Percentiles rank a stretch among this genome's conserved stretches.
These are phyloP conservation scores for Pyrenophora seminiperda DNA, from an alignment of 2,329 filamentous ascomycete genomes.

Conservation along the genomic window DNA sequence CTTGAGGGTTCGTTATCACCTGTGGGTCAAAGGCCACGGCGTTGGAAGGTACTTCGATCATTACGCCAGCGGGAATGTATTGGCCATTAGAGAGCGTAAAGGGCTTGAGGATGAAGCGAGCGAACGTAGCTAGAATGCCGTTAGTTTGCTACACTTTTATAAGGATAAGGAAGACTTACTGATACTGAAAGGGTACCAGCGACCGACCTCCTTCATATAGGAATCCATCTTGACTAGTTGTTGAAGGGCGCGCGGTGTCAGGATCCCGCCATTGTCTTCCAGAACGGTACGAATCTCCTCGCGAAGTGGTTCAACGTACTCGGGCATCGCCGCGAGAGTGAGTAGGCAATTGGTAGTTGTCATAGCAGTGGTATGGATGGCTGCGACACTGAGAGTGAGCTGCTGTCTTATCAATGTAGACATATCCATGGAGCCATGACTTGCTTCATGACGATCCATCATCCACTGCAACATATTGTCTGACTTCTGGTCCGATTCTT, in stretches of 20 bases:
- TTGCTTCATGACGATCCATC: constrained; percentile 18
- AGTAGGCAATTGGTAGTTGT: constrained; percentile 32
- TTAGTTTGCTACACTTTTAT: background rate
- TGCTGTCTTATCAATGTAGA: too few species aligned
- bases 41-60: background rate
- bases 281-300: constrained; percentile 48
- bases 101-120: constrained; percentile 30
- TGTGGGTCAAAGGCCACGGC: background rate
- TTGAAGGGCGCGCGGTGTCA: constrained; percentile 28
- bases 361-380: constrained; percentile 29
- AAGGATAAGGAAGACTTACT: constrained; percentile 36
- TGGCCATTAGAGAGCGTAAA: constrained; percentile 61
- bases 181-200: constrained; percentile 19
- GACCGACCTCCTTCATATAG: constrained; percentile 35
- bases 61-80: constrained; percentile 34
- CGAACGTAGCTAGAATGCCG: constrained; percentile 58
- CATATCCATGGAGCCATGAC: too few species aligned
- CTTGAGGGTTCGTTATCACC: background rate
- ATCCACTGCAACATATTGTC: constrained; percentile 37
- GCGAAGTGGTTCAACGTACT: constrained; percentile 50
- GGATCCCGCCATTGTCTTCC: constrained; percentile 33
- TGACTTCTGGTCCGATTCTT: too few species aligned
- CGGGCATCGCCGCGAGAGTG: constrained; percentile 33
- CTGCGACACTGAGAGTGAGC: constrained; percentile 23
- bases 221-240: constrained; percentile 34